phyloP scores from a whole-genome alignment of 495 filamentous ascomycete genomes.

The Trichocladium antarcticum region DNA sequence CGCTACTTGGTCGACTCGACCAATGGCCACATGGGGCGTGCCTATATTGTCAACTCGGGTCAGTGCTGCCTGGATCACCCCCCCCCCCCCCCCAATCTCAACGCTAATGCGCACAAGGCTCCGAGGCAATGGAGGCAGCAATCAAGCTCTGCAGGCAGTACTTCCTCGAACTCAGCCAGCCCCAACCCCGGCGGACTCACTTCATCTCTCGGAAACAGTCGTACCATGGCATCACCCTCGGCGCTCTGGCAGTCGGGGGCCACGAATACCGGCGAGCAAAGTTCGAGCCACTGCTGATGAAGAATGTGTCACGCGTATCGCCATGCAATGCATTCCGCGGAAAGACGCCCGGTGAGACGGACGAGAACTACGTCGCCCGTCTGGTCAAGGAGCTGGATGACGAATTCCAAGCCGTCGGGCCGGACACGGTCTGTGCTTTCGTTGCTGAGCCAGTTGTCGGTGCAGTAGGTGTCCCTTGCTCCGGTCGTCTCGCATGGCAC shows the following conservation, averaged over 20 bases:
- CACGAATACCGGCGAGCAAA: slow-evolving; percentile 51
- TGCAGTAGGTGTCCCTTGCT: slow-evolving; percentile 24
- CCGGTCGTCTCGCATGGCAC: not conserved
- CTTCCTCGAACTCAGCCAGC: slow-evolving; percentile 40
- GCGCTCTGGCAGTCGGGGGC: slow-evolving; percentile 51
- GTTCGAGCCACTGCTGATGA: slow-evolving; percentile 54
- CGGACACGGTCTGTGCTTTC: slow-evolving; percentile 64
- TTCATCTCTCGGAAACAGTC: slow-evolving; percentile 58
- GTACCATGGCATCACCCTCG: slow-evolving; percentile 70
- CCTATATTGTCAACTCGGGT: slow-evolving; percentile 50
- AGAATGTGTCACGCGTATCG: slow-evolving; percentile 52
- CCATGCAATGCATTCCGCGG: slow-evolving; percentile 47
- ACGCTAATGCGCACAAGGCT: slow-evolving; percentile 24
- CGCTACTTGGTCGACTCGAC: slow-evolving; percentile 36
- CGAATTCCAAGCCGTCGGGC: slow-evolving; percentile 61
- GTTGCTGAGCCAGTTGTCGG: slow-evolving; percentile 60
- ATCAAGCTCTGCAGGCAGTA: slow-evolving; percentile 61
- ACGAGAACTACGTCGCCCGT: slow-evolving; percentile 40
- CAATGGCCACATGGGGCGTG: slow-evolving; percentile 34
- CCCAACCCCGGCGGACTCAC: slow-evolving; percentile 32
- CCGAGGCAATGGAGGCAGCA: slow-evolving; percentile 32
- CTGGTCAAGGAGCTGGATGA: slow-evolving; percentile 56
- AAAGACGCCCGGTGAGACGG: slow-evolving; percentile 23
- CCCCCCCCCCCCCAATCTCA: not conserved
- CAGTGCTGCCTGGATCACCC: slow-evolving; percentile 9